phyloP scores from a whole-genome alignment of 2,329 filamentous ascomycete species.

The Fusarium sp. region DNA sequence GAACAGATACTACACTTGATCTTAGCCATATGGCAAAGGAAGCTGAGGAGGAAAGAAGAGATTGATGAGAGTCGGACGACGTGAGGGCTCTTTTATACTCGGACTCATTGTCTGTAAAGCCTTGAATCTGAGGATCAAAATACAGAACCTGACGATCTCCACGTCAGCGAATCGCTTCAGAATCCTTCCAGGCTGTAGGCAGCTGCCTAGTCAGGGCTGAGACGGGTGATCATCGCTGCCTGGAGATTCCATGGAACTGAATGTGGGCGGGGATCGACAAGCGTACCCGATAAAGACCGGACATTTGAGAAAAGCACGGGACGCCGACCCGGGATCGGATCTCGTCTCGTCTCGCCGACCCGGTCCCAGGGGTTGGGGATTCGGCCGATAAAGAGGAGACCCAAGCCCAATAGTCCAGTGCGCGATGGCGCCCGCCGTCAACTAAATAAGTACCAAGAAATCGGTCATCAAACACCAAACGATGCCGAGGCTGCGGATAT shows the following conservation, averaged over 20 bases:
- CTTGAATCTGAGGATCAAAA: conserved; percentile 16
- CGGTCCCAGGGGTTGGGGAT: background rate
- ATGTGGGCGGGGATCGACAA: background rate
- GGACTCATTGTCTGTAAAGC: background rate
- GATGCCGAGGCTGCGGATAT: background rate
- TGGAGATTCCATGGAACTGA: background rate
- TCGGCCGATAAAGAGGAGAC: conserved; percentile 1
- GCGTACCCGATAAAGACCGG: background rate
- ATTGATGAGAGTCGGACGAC: background rate
- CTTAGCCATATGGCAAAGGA: conserved; percentile 37
- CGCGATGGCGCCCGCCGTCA: background rate
- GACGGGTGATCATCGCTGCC: conserved; percentile 3
- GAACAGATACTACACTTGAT: conserved; percentile 46
- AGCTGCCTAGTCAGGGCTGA: conserved; percentile 17
- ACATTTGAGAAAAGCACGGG: background rate
- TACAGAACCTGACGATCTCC: background rate
- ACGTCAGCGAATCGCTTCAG: background rate
- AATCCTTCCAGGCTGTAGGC: background rate
- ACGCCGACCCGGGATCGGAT: background rate
- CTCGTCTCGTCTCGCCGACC: background rate
- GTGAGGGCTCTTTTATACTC: conserved; percentile 18
- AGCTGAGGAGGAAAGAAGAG: conserved; percentile 29
- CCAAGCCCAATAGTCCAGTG: background rate
- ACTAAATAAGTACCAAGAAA: background rate
- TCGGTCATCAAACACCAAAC: background rate